Base-by-base conservation (phyloP, 2,329 filamentous ascomycete genomes). In the Exophiala viscosa region DNA sequence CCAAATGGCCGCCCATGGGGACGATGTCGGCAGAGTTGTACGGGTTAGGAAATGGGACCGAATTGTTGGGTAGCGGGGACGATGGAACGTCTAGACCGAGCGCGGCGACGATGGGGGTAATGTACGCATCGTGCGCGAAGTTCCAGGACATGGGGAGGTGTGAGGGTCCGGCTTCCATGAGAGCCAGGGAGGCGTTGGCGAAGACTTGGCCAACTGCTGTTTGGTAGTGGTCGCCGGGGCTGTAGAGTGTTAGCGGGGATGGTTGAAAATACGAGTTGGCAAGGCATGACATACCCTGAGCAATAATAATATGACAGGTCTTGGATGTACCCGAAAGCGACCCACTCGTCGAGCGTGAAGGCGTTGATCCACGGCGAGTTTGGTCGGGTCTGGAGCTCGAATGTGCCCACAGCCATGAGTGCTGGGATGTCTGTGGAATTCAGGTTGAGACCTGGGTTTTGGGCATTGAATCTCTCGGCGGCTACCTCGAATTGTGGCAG, bases 301-400 rank as follows among this genome's bases (percentile, higher is more conserved):
- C 47, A 50, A 18, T 50, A 50, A 17, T 50, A 50, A 32, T 50
- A 50, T 6, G 39, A 32, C 32, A 50, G 11, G 14, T 50, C 47
- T 17, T 50, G 47, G 10, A 50, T 35, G 31, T 50, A 50, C 5
- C 47, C 47, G 33, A 50, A 50, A 15, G 47, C 47, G 7, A 50
- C 33, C 47, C 47, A 50, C 38, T 50, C 47, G 18, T 50, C 47
- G 20, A 50, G 47, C 11, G 47, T 50, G 32, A 50, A 50, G 5
- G 40, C 47, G 17, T 50, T 34, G 23, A 50, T 15, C 47, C 47
- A 50, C 2, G 47, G 47, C 14, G 47, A 50, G 17, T 43, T 35
- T 9, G 47, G 20, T 28, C 47, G 47, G 13, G 40, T 39, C 14
- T 50, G 47, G 14, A 50, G 47, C 20, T 50, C 47, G 18, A 35